Evolutionary conservation across 2,329 filamentous ascomycete species (phyloP), one percentile per base, ranked within the genome.

Genomic region (Plectosphaerella plurivora): DNA sequence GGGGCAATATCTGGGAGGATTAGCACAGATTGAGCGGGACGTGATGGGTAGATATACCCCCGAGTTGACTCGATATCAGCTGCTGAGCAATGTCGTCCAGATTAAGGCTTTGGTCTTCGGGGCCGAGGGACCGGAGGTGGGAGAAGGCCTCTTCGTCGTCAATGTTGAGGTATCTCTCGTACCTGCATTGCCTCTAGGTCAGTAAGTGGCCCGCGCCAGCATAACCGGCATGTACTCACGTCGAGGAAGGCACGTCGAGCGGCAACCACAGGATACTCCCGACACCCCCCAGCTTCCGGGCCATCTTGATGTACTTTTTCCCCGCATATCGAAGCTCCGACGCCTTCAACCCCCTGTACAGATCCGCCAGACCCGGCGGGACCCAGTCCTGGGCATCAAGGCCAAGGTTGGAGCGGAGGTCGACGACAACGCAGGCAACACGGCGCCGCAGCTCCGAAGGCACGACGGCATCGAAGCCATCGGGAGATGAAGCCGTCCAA

Each of bases 261-360:
- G 65, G 65, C 14, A 68, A 59, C 65, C 65, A 68, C 14, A 66
- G 53, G 3, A 67, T 51, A 0, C 61, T 59, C 0, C 65, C 65
- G 2, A 66, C 52, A 2, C 61, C 58, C 1, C 62, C 63, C 4
- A 68, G 56, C 28, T 56, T 53, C 2, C 65, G 54, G 0, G 60
- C 62, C 24, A 68, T 65, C 49, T 67, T 68, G 55, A 68, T 61
- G 6, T 68, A 68, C 48, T 68, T 68, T 16, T 59, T 64, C 0
- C 65, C 65, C 0, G 65, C 61, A 54, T 67, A 65, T 3, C 62
- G 55, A 20, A 68, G 37, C 24, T 68, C 65, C 0, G 56, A 33
- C 2, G 61, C 64, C 16, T 44, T 44, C 0, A 57, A 50, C 1
- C 59, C 59, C 11, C 60, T 56, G 2, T 60, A 50, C 3, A 63